Evolutionary conservation across 2,329 filamentous ascomycete species (phyloP).

Genomic region (Ophiognomonia clavigignenti-juglandacearum): DNA sequence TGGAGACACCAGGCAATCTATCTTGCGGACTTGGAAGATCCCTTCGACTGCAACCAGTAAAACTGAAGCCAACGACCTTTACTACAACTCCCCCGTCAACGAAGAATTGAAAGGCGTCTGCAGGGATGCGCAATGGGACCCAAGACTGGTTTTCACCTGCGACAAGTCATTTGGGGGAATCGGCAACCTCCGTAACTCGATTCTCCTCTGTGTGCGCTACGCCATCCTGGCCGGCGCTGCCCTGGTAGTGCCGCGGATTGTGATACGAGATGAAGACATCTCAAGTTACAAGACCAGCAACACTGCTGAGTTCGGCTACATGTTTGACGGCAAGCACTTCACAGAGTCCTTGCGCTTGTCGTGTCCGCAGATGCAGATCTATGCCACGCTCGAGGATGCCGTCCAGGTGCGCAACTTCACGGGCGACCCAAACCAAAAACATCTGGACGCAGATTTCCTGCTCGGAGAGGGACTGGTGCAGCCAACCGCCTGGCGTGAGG

Average conservation of each 20-base stretch:
- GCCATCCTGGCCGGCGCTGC: constrained; percentile 4
- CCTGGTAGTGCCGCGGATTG: background rate
- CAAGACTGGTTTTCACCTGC: constrained; percentile 2
- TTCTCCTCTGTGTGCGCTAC: constrained; percentile 2
- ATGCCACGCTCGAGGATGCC: background rate
- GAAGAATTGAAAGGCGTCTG: background rate
- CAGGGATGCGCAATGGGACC: background rate
- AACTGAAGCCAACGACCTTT: background rate
- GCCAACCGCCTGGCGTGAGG: background rate
- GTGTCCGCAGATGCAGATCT: constrained; percentile 3
- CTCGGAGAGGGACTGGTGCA: constrained; percentile 1
- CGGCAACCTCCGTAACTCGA: constrained; percentile 3
- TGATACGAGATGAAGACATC: background rate
- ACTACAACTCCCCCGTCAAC: background rate
- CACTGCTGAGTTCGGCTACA: constrained; percentile 5
- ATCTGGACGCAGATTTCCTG: background rate
- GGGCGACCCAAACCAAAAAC: background rate
- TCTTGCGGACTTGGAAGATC: background rate
- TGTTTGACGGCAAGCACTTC: constrained; percentile 2
- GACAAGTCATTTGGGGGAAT: constrained; percentile 3
- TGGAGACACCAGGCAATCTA: background rate
- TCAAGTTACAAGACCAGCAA: background rate
- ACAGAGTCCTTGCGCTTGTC: background rate
- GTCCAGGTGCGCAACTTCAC: background rate
- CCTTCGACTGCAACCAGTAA: background rate